phyloP scores from a whole-genome alignment of 2,329 filamentous ascomycete genomes.

The Ceratocystis ficicola region DNA sequence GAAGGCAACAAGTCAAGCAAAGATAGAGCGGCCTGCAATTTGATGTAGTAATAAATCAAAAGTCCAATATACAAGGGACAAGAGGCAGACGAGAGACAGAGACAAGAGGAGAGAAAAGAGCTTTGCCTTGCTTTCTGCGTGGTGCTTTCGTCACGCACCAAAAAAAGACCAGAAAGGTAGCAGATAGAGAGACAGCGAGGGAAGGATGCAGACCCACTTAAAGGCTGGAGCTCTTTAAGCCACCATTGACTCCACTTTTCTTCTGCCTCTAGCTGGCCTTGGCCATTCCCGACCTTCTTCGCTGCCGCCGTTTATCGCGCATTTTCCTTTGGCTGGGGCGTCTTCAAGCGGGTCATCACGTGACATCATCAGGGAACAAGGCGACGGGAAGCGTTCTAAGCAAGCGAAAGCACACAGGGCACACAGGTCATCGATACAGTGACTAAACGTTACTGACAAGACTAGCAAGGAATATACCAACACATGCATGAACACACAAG shows the following conservation, averaged over 20 bases:
- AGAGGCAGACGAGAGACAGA: neutral
- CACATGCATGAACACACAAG: neutral
- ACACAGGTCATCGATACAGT: no score
- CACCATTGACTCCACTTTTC: neutral
- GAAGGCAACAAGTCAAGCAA: no score
- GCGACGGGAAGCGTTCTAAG: no score
- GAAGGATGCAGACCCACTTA: conserved; percentile 5
- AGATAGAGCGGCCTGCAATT: no score
- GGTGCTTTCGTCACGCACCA: conserved; percentile 1
- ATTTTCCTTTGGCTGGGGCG: conserved; percentile 21
- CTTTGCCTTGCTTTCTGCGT: neutral
- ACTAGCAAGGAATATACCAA: neutral
- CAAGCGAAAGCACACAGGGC: no score
- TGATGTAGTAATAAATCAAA: no score
- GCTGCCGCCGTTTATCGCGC: conserved; percentile 9
- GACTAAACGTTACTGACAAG: no score
- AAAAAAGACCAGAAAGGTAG: neutral
- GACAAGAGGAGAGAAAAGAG: neutral
- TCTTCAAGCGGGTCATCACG: neutral
- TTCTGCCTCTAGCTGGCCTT: neutral
- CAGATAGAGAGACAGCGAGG: neutral
- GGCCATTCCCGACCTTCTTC: neutral
- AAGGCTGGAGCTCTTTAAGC: conserved; percentile 9
- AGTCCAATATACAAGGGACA: neutral
- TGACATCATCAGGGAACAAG: no score